Percentiles rank a stretch among this genome's conserved stretches.
These are phyloP conservation scores for Rehmannia glutinosa DNA, from an alignment of 257 asterid species.

Conservation along the genomic window DNA sequence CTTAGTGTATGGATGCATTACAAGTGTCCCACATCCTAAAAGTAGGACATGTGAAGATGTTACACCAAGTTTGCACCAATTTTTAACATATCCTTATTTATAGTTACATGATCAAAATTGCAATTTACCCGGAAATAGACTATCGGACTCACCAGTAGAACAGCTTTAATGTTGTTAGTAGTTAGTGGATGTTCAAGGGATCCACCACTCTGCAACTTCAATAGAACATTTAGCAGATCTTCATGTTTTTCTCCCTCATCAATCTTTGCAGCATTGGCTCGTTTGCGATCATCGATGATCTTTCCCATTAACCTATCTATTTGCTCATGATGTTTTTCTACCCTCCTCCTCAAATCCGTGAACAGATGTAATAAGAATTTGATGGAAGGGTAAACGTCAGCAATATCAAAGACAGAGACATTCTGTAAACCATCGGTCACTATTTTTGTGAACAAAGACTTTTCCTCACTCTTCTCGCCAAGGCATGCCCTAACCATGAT, in stretches of 20 bases:
- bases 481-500: constrained; percentile 30
- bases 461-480: constrained; percentile 19
- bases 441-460: not conserved
- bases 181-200: constrained; percentile 2
- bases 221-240: not conserved
- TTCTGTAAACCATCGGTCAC: not conserved
- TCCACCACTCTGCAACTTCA: not conserved
- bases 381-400: constrained; percentile 21
- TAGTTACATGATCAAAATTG: too few species aligned
- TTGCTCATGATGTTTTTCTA: constrained; percentile 8
- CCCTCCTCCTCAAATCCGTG: constrained; percentile 22
- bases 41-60: too few species aligned
- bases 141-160: not conserved
- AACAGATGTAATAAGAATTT: constrained; percentile 6
- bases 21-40: too few species aligned
- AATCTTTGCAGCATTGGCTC: not conserved
- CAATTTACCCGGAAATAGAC: too few species aligned
- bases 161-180: constrained; percentile 2
- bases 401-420: not conserved
- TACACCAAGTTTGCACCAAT: too few species aligned
- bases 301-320: constrained; percentile 15
- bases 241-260: too few species aligned
- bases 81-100: too few species aligned
- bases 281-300: constrained; percentile 23
- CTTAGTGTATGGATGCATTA: too few species aligned